phyloP scores from a whole-genome alignment of 2,329 filamentous ascomycete species.

The Atkinsonella hypoxylon region DNA sequence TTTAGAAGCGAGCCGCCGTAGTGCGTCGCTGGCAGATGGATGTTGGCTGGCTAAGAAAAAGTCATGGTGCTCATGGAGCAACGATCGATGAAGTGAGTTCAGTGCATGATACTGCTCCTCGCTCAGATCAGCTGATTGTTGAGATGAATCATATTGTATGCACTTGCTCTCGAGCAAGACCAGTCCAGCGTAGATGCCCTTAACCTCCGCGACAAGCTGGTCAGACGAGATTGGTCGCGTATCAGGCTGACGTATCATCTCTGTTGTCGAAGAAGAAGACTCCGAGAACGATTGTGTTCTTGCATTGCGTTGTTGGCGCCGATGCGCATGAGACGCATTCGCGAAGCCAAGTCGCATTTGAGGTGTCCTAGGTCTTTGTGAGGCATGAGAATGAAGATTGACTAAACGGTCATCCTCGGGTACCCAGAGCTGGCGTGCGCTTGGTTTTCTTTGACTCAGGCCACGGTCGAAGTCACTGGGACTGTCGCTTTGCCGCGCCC shows the following conservation, averaged over 20 bases:
- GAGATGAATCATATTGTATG: conserved; percentile 65
- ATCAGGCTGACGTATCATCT: conserved; percentile 34
- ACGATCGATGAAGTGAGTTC: conserved; percentile 67
- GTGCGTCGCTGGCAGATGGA: conserved; percentile 56
- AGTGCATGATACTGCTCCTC: conserved; percentile 74
- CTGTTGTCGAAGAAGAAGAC: background rate
- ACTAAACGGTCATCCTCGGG: conserved; percentile 12
- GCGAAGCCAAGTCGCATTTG: conserved; percentile 1
- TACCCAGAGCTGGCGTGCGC: conserved; percentile 16
- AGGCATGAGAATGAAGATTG: background rate
- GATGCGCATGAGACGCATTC: conserved; percentile 1
- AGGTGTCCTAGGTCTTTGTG: conserved; percentile 4
- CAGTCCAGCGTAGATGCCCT: conserved; percentile 70
- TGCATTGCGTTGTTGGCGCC: background rate
- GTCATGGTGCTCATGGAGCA: conserved; percentile 74
- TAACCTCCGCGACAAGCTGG: conserved; percentile 70
- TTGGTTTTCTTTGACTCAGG: conserved; percentile 10
- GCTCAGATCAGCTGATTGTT: conserved; percentile 33
- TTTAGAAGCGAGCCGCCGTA: conserved; percentile 60
- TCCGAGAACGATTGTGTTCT: conserved; percentile 1
- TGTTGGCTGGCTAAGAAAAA: conserved; percentile 84
- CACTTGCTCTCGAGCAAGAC: conserved; percentile 82
- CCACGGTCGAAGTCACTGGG: conserved; percentile 15
- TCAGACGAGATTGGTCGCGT: conserved; percentile 63
- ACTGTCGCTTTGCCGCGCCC: conserved; percentile 8